Base-by-base conservation (phyloP, 352 stramenopile genomes). In the Globisporangium mamillatum region DNA sequence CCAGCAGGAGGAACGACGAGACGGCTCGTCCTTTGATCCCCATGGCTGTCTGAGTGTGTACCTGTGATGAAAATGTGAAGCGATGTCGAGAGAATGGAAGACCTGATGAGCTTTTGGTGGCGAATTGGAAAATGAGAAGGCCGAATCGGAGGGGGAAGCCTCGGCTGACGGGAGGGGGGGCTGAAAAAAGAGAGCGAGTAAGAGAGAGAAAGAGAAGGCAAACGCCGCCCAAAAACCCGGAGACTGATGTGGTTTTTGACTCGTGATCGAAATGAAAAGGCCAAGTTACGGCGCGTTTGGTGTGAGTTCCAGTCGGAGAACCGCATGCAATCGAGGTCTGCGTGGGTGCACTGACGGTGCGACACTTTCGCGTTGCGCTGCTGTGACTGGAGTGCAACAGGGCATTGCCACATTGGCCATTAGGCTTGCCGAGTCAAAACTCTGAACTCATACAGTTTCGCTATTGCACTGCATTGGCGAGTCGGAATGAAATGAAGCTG, bases 1-100 rank as follows among this genome's bases (percentile, higher is more conserved):
- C 56, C 3, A 69, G 44, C 29, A 69, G 18, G 27, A 69, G 64
- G 8, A 68, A 20, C 25, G 63, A 63, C 6, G 63, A 64, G 24
- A 34, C 6, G 9, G 54, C 54, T 60, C 60, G 60, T 18, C 60
- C 48, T 29, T 57, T 55, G 60, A 58, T 20, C 32, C 60, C 60
- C 60, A 65, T 65, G 60, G 24, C 16, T 5, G 4, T 41, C 22
- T 41, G 25, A 24, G 53, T 16, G 27, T 22, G 29, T 18, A 18
- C 5, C 0, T 44, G 16, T 44, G 18, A 20, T 18, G 27, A 60
- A 34, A 7, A 20, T 24, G 24, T 38, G 53, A 16, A 58, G 25
- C 6, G 53, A 8, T 32, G 12, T 24, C 22, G 4, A 14, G 1
- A 44, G 38, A 46, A 46, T 2, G 16, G 38, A 16, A 14, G 25